Base-by-base conservation (phyloP, 164 flowering plant species). In the Taxillus chinensis region DNA sequence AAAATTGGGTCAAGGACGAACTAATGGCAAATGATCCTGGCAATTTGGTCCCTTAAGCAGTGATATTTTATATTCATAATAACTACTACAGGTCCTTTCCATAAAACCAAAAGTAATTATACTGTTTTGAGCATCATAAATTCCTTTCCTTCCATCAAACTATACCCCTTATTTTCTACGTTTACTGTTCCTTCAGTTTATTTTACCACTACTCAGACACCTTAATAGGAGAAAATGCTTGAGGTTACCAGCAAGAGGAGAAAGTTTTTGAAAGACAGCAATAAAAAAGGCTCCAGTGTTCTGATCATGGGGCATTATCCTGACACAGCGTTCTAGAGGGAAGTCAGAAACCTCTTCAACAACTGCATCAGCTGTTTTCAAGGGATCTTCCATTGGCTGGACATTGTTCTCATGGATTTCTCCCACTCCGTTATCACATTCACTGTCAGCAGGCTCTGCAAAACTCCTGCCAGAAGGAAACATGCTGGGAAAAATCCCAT, bases 301-400 rank as follows among this genome's bases (percentile, higher is more conserved):
- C 74, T 95, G 97, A 77, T 95, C 99, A 78, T 91, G 97, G 63
- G 99, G 99, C 67, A 88, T 62, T 78, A 95, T 82, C 78, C 99
- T 86, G 80, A 90, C 83, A 72, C 96, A 89, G 27, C 80, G 87
- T 67, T 87, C 95, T 39, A 95, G 71, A 55, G 95, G 97, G 52
- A 90, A 71, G 67, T 70, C 65, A 11, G 89, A 90, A 64, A 80
- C 71, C 75, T 93, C 98, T 65, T 69, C 83, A 16, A 65, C 81
- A 46, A 49, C 57, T 62, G 54, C 68, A 61, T 71, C 76, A 62
- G 67, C 42, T 27, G 71, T 59, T 65, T 59, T 48, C 8, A 7
- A 64, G 62, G 62, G 17, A 46, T 71, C 72, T 16, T 74, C 80
- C 39, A 17, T 8, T 60, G 67, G 57, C 70, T 49, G 72, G 4